Evolutionary conservation across 2,329 filamentous ascomycete species (phyloP).

Genomic region (Metarhizium rileyi): DNA sequence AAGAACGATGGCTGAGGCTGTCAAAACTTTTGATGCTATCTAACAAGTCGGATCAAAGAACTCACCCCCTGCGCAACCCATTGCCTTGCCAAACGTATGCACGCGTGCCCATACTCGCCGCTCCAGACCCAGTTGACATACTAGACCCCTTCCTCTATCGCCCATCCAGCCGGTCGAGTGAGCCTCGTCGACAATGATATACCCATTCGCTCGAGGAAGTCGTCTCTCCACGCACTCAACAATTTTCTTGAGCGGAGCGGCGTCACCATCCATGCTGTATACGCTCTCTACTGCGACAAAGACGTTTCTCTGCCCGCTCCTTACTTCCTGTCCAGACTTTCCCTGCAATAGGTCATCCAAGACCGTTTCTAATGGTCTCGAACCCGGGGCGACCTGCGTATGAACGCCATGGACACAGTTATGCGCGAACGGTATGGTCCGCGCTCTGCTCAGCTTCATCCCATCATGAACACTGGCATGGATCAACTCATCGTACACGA

Average conservation of each 20-base stretch:
- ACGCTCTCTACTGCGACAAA: conserved; percentile 62
- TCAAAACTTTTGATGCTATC: not conserved
- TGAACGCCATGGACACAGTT: conserved; percentile 32
- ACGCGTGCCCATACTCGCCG: conserved; percentile 45
- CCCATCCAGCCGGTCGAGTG: conserved; percentile 56
- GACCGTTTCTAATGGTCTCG: conserved; percentile 17
- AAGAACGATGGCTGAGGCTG: conserved; percentile 39
- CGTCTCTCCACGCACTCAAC: conserved; percentile 44
- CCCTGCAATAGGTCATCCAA: conserved; percentile 22
- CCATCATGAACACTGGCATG: conserved; percentile 75
- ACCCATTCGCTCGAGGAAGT: conserved; percentile 47
- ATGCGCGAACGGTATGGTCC: conserved; percentile 44
- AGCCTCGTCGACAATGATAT: conserved; percentile 59
- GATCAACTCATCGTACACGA: conserved; percentile 66
- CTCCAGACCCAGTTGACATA: conserved; percentile 47
- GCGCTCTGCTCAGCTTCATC: conserved; percentile 54
- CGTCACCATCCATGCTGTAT: conserved; percentile 79
- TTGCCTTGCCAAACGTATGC: conserved; percentile 58
- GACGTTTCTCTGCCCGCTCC: conserved; percentile 37
- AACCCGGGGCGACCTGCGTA: not conserved
- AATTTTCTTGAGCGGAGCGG: conserved; percentile 53
- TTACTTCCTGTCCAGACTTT: conserved; percentile 22
- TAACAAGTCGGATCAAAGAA: not conserved
- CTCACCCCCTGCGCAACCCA: conserved; percentile 61
- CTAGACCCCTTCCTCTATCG: conserved; percentile 43